Evolutionary conservation across 2,329 filamentous ascomycete species (phyloP), one percentile per base, ranked within the genome.

Genomic region (Fusarium phyllophilum): DNA sequence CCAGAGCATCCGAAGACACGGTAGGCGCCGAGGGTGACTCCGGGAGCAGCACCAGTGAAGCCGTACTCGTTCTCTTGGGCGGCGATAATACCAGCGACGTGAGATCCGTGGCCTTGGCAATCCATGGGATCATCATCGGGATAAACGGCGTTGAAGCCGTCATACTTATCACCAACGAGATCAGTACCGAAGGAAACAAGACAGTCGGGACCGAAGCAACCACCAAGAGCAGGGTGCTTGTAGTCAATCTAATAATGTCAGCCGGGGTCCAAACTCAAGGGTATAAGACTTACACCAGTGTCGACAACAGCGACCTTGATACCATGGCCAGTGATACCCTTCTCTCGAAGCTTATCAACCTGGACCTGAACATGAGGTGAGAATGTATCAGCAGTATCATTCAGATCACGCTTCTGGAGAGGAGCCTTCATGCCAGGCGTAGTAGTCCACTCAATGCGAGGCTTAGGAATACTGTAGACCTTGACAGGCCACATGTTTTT

Each of bases 1-100:
- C 87, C 89, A 0, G 75, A 65, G 77, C 89, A 91, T 39, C 88
- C 88, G 62, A 90, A 90, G 18, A 90, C 87, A 59, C 86, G 85
- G 81, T 88, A 91, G 58, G 85, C 84, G 48, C 88, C 88, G 5
- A 92, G 82, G 2, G 83, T 87, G 3, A 88, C 89, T 57, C 85
- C 87, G 2, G 88, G 86, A 3, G 89, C 89, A 22, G 86, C 88
- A 26, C 89, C 90, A 22, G 86, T 87, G 74, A 90, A 88, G n/a
- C 86, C 86, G n/a, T 85, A 85, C 3, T 82, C 79, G 76, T 90
- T 84, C 41, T 80, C 77, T 78, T 90, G 87, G 3, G 89, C 90
- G 7, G 89, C 90, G 51, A 92, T 86, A 68, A 89, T 91, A 48
- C 90, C 90, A 9, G 89, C 85, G 31, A 91, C 89, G 78, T 90